Evolutionary conservation across 1,139 yeast species (phyloP).

Genomic region (Nakaseomyces kungkrabaensis): DNA sequence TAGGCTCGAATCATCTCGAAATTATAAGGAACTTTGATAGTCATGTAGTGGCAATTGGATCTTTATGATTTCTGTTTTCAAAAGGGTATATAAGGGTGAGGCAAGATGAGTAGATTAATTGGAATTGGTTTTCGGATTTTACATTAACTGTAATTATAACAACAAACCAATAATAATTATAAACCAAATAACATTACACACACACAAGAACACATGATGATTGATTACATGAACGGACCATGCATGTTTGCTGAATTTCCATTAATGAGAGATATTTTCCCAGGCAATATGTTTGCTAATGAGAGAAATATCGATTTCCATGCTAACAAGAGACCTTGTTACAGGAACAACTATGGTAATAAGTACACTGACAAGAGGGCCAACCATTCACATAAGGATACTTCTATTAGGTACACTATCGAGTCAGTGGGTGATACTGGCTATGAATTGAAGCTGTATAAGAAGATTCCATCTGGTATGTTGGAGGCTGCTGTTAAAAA

Average conservation of each 20-base stretch:
- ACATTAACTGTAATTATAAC: no score
- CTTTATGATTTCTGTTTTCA: no score
- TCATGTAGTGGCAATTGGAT: no score
- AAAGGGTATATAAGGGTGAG: no score
- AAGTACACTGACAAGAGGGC: not conserved
- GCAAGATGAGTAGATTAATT: no score
- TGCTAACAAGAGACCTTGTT: not conserved
- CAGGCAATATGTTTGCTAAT: not conserved
- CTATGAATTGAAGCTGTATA: constrained; percentile 15
- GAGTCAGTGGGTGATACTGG: constrained; percentile 1
- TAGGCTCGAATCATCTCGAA: no score
- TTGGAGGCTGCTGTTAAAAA: constrained; percentile 12
- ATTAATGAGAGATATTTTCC: not conserved
- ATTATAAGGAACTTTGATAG: no score
- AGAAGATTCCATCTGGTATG: constrained; percentile 11
- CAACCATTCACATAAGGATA: not conserved
- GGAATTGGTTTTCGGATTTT: no score
- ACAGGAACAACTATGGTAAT: not conserved
- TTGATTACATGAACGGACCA: not conserved
- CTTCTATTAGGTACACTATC: not conserved
- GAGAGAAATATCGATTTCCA: not conserved
- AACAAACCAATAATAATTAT: not conserved
- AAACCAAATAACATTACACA: no score
- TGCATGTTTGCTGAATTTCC: not conserved
- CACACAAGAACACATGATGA: not conserved